Conservation (phyloP, 2,329 filamentous ascomycete genomes). For the Lasiodiplodia sp. region DNA sequence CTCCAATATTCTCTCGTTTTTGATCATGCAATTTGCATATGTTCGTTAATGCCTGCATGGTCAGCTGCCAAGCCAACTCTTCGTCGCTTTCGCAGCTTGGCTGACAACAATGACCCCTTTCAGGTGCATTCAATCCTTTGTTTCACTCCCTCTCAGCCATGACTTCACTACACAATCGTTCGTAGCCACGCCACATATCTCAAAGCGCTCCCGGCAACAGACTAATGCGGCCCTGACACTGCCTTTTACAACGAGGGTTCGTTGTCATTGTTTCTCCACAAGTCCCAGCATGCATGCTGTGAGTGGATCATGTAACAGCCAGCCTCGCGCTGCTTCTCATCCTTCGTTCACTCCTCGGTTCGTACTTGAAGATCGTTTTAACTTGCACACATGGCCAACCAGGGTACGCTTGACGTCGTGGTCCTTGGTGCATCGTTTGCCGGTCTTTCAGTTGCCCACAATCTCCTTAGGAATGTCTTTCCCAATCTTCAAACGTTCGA, state of each 20-base stretch:
- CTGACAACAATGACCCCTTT: conserved; percentile 14
- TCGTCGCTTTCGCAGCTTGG: conserved; percentile 13
- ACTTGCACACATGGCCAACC: not conserved
- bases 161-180: not conserved
- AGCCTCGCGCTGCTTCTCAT: conserved; percentile 1
- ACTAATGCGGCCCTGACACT: conserved; percentile 1
- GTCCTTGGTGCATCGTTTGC: conserved; percentile 50
- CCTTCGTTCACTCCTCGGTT: not conserved
- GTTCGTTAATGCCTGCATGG: not conserved
- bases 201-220: not conserved
- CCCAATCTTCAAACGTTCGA: conserved; percentile 38
- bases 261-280: conserved; percentile 8
- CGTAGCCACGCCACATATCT: not conserved
- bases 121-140: conserved; percentile 13
- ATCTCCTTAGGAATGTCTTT: conserved; percentile 44
- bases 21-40: not conserved
- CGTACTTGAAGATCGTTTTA: conserved; percentile 4
- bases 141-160: conserved; percentile 6
- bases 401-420: conserved; percentile 44
- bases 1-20: not conserved
- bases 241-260: not conserved
- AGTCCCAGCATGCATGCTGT: conserved; percentile 7
- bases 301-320: not conserved
- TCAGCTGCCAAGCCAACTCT: conserved; percentile 24
- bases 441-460: conserved; percentile 47